A percentile compares a stretch with the other conserved stretches of the same genome.
Conservation (phyloP, 2,329 filamentous ascomycete genomes). For the Massarina eburnea region DNA sequence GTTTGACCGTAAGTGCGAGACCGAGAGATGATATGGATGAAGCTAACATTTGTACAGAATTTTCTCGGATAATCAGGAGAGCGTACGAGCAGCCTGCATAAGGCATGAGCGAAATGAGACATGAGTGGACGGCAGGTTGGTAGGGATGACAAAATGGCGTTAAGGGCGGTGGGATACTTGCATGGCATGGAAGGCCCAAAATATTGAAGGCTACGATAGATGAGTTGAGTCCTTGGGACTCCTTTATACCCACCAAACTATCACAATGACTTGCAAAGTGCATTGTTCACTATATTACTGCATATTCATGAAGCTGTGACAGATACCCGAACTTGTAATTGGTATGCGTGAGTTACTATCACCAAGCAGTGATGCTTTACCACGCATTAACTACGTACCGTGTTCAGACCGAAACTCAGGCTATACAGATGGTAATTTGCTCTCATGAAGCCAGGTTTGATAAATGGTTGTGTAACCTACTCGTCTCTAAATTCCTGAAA, state of each 20-base stretch:
- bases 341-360: too few species aligned
- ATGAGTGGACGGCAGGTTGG: conserved; percentile 3
- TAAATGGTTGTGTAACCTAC: too few species aligned
- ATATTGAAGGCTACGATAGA: not conserved
- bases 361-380: too few species aligned
- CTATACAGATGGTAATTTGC: too few species aligned
- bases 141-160: conserved; percentile 3
- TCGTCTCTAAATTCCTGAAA: too few species aligned
- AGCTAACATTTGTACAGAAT: conserved; percentile 30
- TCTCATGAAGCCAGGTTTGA: too few species aligned
- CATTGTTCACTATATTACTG: not conserved
- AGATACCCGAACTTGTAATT: too few species aligned
- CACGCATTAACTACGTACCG: too few species aligned
- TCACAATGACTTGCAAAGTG: not conserved
- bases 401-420: too few species aligned
- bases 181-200: not conserved
- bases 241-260: not conserved
- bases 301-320: too few species aligned
- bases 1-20: conserved; percentile 65
- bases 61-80: conserved; percentile 39
- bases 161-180: not conserved
- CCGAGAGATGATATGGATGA: not conserved
- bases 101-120: not conserved
- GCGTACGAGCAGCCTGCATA: conserved; percentile 40
- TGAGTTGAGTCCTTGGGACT: not conserved